phyloP scores from a whole-genome alignment of 306 rosid species.

The Styphnolobium japonicum region DNA sequence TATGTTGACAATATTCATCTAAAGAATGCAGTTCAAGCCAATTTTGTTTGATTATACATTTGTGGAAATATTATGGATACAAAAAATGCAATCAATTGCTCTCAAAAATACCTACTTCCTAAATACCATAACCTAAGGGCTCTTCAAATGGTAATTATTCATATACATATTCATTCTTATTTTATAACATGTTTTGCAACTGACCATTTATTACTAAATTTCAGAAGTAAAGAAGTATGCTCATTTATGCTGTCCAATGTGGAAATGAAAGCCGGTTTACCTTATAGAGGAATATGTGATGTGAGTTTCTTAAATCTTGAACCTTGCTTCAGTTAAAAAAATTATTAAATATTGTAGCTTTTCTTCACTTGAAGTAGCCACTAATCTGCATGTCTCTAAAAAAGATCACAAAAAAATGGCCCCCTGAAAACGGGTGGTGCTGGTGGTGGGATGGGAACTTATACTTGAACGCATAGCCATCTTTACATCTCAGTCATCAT shows the following conservation, averaged over 20 bases:
- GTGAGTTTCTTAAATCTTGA: neutral
- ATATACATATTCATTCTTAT: neutral
- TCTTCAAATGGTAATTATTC: neutral
- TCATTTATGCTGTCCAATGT: neutral
- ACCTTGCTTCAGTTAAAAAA: no score
- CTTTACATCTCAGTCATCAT: neutral
- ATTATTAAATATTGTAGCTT: neutral
- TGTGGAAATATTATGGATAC: neutral
- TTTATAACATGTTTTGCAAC: neutral
- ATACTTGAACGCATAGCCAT: neutral
- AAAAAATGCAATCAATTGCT: neutral
- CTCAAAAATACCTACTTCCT: neutral
- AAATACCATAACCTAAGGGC: neutral
- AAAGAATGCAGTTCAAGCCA: no score
- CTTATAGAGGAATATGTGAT: neutral
- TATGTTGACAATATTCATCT: neutral
- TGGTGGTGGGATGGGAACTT: no score
- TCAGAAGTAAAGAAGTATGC: neutral
- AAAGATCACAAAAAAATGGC: no score
- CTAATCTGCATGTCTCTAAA: no score
- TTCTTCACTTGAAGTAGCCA: neutral
- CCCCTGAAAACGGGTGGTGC: no score
- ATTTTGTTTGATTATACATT: neutral
- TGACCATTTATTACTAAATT: neutral
- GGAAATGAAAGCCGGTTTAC: neutral